Evolutionary conservation across 2,329 filamentous ascomycete genomes (phyloP), one percentile per base, ranked within the genome.

Genomic region (Alternaria ventricosa): DNA sequence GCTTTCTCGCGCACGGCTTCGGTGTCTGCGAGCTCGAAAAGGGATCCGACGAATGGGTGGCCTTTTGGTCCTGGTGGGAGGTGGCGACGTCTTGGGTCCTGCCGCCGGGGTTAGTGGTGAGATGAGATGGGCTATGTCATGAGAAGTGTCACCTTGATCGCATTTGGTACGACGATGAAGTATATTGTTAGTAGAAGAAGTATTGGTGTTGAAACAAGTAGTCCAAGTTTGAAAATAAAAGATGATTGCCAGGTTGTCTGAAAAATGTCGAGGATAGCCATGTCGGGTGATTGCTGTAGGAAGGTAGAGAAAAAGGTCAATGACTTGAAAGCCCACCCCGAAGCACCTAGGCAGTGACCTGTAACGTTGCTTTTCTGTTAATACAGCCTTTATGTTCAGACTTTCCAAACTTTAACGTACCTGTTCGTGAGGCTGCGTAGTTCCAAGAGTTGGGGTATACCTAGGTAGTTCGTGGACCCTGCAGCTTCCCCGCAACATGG

Each of bases 21-120:
- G 6, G 73, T 73, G 33, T 81, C 76, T 15, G 73, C 70, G 3
- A 82, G 72, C 47, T 81, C 78, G 44, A 80, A 67, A 30, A 81
- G 71, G 55, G 79, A 81, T 0, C 81, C 81, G 3, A 82, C 70
- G 43, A 82, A 78, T 3, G 81, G 80, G 3, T 81, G 73, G 1
- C 80, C 81, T 57, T 68, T 71, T 0, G 80, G 80, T 3, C 80
- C 80, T 7, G 79, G 80, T 7, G 80, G 80, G 0, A 82, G 73
- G 51, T 80, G 72, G 12, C 74, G 73, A 12, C 76, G 65, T 41
- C 77, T 71, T 3, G 69, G 56, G 41, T 79, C 77, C 73, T 78
- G 13, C 6, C 2, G n/a, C 12, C 22, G 0, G 12, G n/a, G 3
- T 18, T 23, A 46, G 56, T 65, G 27, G 61, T 67, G 18, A 66